Evolutionary conservation across 305 asterid species (phyloP).

Genomic region (Fraxinus dipetala): DNA sequence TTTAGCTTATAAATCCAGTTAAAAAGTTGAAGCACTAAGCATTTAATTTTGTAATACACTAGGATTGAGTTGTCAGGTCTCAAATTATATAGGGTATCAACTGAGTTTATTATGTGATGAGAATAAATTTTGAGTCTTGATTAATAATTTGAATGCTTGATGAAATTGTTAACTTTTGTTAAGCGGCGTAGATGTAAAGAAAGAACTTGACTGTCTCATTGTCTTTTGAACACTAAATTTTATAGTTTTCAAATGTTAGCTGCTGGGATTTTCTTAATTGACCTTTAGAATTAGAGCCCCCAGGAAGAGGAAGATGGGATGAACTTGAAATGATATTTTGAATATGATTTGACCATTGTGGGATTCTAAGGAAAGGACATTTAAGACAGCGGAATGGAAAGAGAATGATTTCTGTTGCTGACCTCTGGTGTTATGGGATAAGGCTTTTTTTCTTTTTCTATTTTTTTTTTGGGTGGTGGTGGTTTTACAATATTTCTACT

Average conservation of each 20-base stretch:
- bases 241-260: not conserved
- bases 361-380: not conserved
- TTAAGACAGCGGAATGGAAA: not conserved
- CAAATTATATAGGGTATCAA: not conserved
- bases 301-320: slow-evolving; percentile 1
- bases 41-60: not conserved
- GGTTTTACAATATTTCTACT: not conserved
- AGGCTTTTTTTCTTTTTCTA: not conserved
- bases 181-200: not conserved
- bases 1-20: not conserved
- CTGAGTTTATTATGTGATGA: not conserved
- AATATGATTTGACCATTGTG: not conserved
- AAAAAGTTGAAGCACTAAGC: not conserved
- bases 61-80: not conserved
- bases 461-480: too few relatives aligned
- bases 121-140: not conserved
- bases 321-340: not conserved
- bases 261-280: not conserved
- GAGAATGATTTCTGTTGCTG: not conserved
- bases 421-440: not conserved
- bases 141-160: not conserved
- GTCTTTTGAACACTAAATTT: not conserved
- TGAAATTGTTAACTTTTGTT: not conserved
- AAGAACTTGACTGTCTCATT: not conserved
- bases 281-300: not conserved